These are phyloP conservation scores for Haplosporangium sp. DNA, from an alignment of 371 early-diverging fungal genomes.

Conservation along the genomic window DNA sequence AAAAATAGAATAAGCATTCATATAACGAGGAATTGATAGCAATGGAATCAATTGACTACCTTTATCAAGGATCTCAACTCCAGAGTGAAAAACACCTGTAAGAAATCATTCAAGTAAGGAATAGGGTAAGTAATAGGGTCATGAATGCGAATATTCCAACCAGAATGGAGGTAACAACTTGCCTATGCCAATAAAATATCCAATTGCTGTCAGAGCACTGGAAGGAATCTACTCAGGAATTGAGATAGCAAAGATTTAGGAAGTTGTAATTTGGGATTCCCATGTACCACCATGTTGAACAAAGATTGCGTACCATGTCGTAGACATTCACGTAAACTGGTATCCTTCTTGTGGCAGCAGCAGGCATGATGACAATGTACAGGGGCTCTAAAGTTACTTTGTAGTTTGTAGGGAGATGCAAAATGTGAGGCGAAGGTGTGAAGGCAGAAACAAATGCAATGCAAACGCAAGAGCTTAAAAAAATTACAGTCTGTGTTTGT, in stretches of 20 bases:
- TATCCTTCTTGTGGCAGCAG: constrained; percentile 30
- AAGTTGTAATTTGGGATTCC: neutral
- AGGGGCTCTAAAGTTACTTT: neutral
- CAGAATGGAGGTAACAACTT: constrained; percentile 6
- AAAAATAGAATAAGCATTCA: neutral
- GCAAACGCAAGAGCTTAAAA: too few relatives aligned
- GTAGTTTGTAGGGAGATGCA: too few relatives aligned
- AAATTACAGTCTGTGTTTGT: too few relatives aligned
- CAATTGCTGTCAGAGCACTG: constrained; percentile 65
- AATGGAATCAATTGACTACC: constrained; percentile 27
- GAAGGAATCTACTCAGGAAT: constrained; percentile 61
- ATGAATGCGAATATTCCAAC: neutral
- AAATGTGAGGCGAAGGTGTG: too few relatives aligned
- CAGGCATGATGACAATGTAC: constrained; percentile 21
- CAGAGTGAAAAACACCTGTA: constrained; percentile 74
- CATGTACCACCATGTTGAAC: neutral
- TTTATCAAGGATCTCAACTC: constrained; percentile 69
- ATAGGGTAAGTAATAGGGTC: neutral
- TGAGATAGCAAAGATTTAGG: neutral
- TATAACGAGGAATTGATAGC: neutral
- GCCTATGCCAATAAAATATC: constrained; percentile 71
- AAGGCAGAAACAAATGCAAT: too few relatives aligned
- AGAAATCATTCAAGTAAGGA: neutral
- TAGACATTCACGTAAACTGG: constrained; percentile 69
- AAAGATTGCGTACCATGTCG: constrained; percentile 62